Evolutionary conservation across 2,329 filamentous ascomycete species (phyloP), one percentile per base, ranked within the genome.

Genomic region (Sporothrix mexicana): DNA sequence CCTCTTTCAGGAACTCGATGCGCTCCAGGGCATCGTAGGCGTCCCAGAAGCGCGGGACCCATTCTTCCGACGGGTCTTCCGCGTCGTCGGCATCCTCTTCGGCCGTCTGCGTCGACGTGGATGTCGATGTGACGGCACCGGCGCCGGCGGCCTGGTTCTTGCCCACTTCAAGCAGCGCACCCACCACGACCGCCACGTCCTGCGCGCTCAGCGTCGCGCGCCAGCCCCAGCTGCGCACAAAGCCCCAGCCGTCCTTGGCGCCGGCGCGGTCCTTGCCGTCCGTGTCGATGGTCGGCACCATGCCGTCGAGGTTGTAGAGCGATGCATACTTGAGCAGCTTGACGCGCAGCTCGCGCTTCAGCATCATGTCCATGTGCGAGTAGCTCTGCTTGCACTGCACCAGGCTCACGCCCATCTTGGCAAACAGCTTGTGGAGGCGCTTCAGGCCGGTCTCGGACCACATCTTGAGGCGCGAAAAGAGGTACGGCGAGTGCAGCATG

Each of bases 201-300:
- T 95, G 93, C 6, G 96, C 96, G 74, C 93, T 97, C 36, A 98
- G 85, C 68, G 95, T 98, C 0, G 95, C 95, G 80, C 95, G 92
- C 95, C 95, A 99, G 12, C 96, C 96, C 96, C 96, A 99, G 79
- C 94, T 97, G 73, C 95, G 89, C 20, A 98, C 95, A 79, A 98
- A 99, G 0, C 96, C 95, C 95, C 95, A 98, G 12, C 94, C 95
- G 80, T 97, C 94, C 79, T 95, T 95, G 64, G 90, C 89, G 25
- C 91, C 90, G 20, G 87, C 91, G 70, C 90, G 88, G 76, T 92
- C 90, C 77, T 88, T 88, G 4, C 89, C 90, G 76, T 92, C 91
- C 5, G 91, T 90, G 73, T 92, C 91, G 12, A 91, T 88, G 4
- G 91, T 89, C 0, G 95, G 95, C 0, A 99, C 94, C 78, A 99